Percentiles rank a stretch among this genome's conserved stretches.
phyloP scores from a whole-genome alignment of 495 filamentous ascomycete species.

The Pseudevernia furfuracea region DNA sequence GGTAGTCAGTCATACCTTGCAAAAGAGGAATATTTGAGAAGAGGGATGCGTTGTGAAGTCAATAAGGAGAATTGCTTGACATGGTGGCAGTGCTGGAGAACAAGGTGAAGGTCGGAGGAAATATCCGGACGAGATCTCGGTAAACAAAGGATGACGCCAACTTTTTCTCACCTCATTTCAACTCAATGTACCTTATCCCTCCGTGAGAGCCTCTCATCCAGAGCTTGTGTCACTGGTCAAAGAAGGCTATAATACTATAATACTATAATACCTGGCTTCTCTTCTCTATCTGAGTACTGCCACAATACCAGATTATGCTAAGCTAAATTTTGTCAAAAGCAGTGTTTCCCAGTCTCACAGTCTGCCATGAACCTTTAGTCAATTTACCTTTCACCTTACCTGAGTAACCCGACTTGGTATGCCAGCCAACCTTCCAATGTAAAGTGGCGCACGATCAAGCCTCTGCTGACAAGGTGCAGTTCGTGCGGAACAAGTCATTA shows the following conservation, averaged over 20 bases:
- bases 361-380: background rate
- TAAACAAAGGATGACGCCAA: background rate
- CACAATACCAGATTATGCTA: background rate
- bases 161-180: background rate
- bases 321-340: background rate
- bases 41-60: background rate
- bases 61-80: background rate
- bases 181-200: no score
- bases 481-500: background rate
- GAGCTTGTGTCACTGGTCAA: no score
- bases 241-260: no score
- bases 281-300: background rate
- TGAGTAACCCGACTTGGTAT: background rate
- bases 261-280: background rate
- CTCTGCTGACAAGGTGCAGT: background rate
- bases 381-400: background rate
- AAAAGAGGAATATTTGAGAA: background rate
- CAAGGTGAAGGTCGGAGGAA: background rate
- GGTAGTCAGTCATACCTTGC: background rate
- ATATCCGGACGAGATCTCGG: background rate
- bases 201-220: no score
- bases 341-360: background rate
- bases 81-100: background rate
- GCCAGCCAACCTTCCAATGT: background rate
- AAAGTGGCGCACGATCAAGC: background rate